These are phyloP conservation scores for Pseudocercospora crystallina DNA, from an alignment of 2,329 filamentous ascomycete genomes.

Conservation along the genomic window DNA sequence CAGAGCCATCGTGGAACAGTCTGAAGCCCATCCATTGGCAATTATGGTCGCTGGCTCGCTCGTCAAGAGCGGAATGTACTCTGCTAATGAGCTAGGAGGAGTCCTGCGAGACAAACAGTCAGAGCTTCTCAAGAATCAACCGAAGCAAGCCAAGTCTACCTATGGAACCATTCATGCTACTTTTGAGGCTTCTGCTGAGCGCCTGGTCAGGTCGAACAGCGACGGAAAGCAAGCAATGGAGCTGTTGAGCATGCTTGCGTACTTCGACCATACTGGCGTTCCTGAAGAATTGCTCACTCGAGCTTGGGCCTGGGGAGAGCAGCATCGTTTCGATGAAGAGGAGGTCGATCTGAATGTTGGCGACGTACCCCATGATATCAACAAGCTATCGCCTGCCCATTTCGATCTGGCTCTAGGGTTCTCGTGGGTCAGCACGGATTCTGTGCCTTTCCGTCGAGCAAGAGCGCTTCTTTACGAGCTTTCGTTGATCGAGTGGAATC, in stretches of 20 bases:
- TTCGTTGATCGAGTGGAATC: neutral
- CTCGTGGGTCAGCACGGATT: neutral
- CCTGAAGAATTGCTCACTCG: neutral
- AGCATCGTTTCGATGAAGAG: neutral
- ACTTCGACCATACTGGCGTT: neutral
- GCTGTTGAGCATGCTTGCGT: conserved; percentile 1
- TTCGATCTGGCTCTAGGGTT: neutral
- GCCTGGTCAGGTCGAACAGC: neutral
- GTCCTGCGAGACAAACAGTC: neutral
- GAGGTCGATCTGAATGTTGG: neutral
- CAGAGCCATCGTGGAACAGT: neutral
- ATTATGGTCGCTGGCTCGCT: conserved; percentile 1
- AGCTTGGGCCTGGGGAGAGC: neutral
- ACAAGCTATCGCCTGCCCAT: neutral
- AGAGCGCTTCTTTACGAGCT: neutral
- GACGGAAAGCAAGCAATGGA: conserved; percentile 1
- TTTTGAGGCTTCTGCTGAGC: conserved; percentile 1
- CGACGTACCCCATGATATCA: neutral
- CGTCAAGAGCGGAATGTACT: neutral
- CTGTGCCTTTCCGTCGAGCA: neutral
- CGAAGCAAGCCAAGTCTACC: neutral
- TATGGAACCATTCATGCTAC: conserved; percentile 4
- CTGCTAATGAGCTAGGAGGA: neutral
- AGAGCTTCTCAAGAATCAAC: neutral
- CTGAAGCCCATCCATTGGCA: neutral